These are phyloP conservation scores for Ceratocystis eucalypticola DNA, from an alignment of 2,329 filamentous ascomycete genomes.

Conservation along the genomic window DNA sequence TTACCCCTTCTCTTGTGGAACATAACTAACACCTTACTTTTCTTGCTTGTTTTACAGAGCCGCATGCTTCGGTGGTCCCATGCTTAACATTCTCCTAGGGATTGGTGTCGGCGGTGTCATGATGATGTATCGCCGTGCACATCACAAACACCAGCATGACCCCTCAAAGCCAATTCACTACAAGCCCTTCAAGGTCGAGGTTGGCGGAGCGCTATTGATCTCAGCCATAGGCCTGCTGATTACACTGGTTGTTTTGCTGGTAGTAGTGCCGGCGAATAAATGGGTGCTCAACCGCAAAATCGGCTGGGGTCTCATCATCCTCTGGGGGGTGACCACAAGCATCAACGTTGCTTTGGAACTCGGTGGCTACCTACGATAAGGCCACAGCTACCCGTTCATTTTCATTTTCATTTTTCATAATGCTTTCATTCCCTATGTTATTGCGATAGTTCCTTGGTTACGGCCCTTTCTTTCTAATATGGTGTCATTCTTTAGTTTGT, in stretches of 20 bases:
- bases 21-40: background rate
- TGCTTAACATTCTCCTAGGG: conserved; percentile 92
- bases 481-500: background rate
- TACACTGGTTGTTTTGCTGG: conserved; percentile 63
- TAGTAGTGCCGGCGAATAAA: conserved; percentile 69
- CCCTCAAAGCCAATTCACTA: conserved; percentile 52
- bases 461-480: background rate
- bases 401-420: background rate
- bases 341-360: conserved; percentile 73
- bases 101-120: conserved; percentile 85
- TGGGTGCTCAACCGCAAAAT: conserved; percentile 77
- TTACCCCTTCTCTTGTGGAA: background rate
- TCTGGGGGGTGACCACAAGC: conserved; percentile 72
- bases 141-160: conserved; percentile 49
- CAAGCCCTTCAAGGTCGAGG: conserved; percentile 66
- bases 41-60: conserved; percentile 34
- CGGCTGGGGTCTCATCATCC: conserved; percentile 61
- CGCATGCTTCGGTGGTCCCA: conserved; percentile 93
- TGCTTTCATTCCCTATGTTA: background rate
- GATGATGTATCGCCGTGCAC: conserved; percentile 63
- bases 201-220: conserved; percentile 74
- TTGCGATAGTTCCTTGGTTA: background rate
- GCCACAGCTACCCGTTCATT: conserved; percentile 19
- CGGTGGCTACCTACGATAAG: conserved; percentile 34
- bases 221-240: conserved; percentile 71